Evolutionary conservation across 169 alveolate genomes (phyloP).

Genomic region (Condylostoma magnum): DNA sequence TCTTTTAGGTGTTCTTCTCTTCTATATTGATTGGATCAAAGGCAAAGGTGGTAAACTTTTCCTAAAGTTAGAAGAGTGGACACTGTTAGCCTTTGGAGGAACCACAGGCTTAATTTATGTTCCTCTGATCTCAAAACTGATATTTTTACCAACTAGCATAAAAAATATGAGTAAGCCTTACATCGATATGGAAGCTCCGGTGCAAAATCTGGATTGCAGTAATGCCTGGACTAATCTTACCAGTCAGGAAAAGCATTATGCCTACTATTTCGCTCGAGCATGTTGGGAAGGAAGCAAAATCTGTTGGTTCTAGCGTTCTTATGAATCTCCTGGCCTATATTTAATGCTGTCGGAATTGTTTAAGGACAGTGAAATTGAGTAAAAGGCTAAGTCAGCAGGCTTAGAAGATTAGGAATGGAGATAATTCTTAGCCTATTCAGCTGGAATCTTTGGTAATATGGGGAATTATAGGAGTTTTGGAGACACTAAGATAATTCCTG

Average conservation of each 20-base stretch:
- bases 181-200: conserved; percentile 25
- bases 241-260: conserved; percentile 66
- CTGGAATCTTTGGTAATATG: conserved; percentile 62
- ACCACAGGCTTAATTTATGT: no score
- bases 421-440: conserved; percentile 49
- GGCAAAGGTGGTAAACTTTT: no score
- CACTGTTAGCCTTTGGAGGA: no score
- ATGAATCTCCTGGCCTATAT: conserved; percentile 77
- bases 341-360: conserved; percentile 60
- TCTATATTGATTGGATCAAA: no score
- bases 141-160: no score
- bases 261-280: conserved; percentile 65
- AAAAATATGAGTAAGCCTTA: conserved; percentile 28
- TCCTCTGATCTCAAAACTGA: no score
- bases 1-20: no score
- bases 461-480: conserved; percentile 78
- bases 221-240: conserved; percentile 59
- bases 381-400: conserved; percentile 30
- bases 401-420: conserved; percentile 45
- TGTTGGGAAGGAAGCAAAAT: conserved; percentile 73
- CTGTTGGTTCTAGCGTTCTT: conserved; percentile 64
- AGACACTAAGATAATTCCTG: conserved; percentile 75
- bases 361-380: conserved; percentile 33
- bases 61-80: no score
- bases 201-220: conserved; percentile 28